Base-by-base conservation (phyloP, 257 asterid species). In the Salvia rosmarinus region DNA sequence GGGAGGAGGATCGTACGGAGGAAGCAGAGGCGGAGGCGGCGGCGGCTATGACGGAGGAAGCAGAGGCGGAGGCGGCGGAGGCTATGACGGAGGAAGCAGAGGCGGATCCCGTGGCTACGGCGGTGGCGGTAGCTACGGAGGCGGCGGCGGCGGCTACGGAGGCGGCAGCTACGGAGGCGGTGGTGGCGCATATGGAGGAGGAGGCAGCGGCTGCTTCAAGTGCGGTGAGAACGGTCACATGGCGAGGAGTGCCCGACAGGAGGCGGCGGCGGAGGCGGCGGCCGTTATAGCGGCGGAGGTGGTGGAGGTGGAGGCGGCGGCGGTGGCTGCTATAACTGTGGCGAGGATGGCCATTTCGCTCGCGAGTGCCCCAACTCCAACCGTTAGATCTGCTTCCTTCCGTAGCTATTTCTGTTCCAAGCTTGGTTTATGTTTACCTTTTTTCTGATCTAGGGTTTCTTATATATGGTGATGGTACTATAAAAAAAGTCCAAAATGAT, bases 141-240 rank as follows among this genome's bases (percentile, higher is more conserved):
- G 72, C 0, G 77, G 87, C 3, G 76, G 79, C 1, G 80, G 83
- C 6, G 79, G 86, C 1, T n/a, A n/a, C n/a, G n/a, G 80, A 0
- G 76, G 81, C 0, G 77, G 76, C 4, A 75, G 77, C 2, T 5
- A 67, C 28, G 85, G 85, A 10, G 67, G 72, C 0, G 77, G 87
- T 2, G 76, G 79, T 0, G 80, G 83, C n/a, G n/a, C n/a, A n/a
- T n/a, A n/a, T n/a, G n/a, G n/a, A n/a, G n/a, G n/a, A n/a, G n/a
- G n/a, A n/a, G 78, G 81, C 0, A 72, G 77, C 32, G 77, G 83
- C 4, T 80, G 84, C 9, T 78, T 49, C 55, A 75, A 67, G 51
- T 78, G 85, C 57, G 83, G 85, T 1, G 85, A 78, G 55, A n/a
- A 12, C 5, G 83, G 83, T 1, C 83, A 82, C 9, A 73, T 81